Evolutionary conservation across 257 asterid species (phyloP).

Genomic region (Solanum bukasovii): DNA sequence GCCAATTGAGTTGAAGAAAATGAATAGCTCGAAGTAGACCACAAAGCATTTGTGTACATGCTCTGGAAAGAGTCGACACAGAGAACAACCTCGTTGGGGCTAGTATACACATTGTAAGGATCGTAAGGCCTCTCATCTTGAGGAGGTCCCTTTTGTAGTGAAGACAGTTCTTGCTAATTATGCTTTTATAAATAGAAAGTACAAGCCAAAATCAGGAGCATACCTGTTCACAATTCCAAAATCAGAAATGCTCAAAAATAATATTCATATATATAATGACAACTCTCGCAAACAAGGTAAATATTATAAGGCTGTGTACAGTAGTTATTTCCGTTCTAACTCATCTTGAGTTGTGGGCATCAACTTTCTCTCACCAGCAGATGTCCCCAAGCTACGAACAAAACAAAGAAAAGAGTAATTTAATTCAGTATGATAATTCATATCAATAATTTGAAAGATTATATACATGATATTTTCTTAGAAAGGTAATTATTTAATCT

Average conservation of each 20-base stretch:
- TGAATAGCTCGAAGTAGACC: conserved; percentile 67
- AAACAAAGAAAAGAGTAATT: background rate
- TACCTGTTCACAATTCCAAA: conserved; percentile 20
- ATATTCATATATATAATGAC: background rate
- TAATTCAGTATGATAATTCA: background rate
- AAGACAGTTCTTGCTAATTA: conserved; percentile 69
- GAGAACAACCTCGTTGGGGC: conserved; percentile 70
- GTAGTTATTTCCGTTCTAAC: conserved; percentile 52
- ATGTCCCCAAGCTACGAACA: conserved; percentile 57
- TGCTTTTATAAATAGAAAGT: conserved; percentile 61
- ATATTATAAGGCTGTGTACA: conserved; percentile 36
- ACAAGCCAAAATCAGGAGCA: conserved; percentile 49
- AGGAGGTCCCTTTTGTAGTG: conserved; percentile 63
- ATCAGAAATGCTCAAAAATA: background rate
- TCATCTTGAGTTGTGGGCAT: conserved; percentile 71
- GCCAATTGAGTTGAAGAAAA: conserved; percentile 67
- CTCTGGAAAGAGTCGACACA: conserved; percentile 62
- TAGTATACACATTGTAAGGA: conserved; percentile 57
- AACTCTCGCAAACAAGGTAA: too few relatives aligned
- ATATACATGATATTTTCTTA: too few relatives aligned
- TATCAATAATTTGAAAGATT: background rate
- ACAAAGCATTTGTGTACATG: conserved; percentile 77
- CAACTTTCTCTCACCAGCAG: conserved; percentile 78
- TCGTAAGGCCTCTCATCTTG: conserved; percentile 58
- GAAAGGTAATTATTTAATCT: background rate